Base-by-base conservation (phyloP, 176 grass and related monocot species). In the Saccharum spontaneum region DNA sequence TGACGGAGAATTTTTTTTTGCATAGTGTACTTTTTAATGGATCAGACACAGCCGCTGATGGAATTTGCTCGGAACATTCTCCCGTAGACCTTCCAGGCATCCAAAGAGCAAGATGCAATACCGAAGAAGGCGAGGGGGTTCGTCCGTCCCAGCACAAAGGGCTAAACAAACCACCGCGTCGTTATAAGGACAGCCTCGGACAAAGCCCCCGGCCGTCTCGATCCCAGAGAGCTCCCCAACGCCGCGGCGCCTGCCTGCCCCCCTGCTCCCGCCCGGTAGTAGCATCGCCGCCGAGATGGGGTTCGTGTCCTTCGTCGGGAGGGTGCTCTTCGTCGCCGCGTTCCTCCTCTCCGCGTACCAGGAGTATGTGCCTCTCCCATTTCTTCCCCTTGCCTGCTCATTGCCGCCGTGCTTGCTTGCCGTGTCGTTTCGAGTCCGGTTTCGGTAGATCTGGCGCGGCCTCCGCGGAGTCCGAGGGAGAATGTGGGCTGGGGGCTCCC, bases 261-360 rank as follows among this genome's bases (percentile, higher is more conserved):
- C 31, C 12, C 67, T 64, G 38, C 36, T 41, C 44, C 86, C 18
- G 68, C 67, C 73, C 46, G 23, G 54, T 60, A n/a, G 20, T 10
- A 50, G 15, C 48, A 3, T 23, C 68, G 54, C 7, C 65, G n/a
- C 17, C 39, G 87, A 87, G 80, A 97, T 97, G 94, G 91, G 91
- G 54, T 97, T 97, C 89, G 85, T 92, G 16, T 94, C 91, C 71
- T 97, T 97, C 75, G 82, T 86, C 59, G 94, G 94, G 67, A 94
- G 94, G 84, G 89, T 94, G 74, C 89, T 97, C 76, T 97, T 94
- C 85, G 89, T 90, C 70, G 88, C 89, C 20, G 89, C 91, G 11
- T 97, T 97, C 75, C 91, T 97, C 79, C 91, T 97, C 48, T 97
- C 89, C 71, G 94, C 94, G 31, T 97, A 97, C 89, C 94, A 92